Percentiles rank a stretch among this genome's conserved stretches.
Evolutionary conservation across 169 alveolate species (phyloP).

Genomic region (Babesia ovata): DNA sequence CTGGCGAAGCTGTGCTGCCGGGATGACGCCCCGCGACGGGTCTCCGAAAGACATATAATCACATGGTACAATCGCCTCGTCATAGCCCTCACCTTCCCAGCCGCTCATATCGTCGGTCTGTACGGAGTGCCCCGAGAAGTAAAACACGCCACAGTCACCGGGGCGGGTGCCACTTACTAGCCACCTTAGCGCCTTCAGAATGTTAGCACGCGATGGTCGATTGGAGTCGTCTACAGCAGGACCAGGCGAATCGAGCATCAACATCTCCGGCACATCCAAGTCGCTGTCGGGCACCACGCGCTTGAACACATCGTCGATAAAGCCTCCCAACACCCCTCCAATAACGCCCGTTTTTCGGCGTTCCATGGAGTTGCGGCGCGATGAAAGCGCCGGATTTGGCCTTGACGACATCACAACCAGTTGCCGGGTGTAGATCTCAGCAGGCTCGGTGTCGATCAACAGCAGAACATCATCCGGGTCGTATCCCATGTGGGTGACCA

Average conservation of each 20-base stretch:
- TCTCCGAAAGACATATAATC: constrained; percentile 78
- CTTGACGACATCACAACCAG: constrained; percentile 20
- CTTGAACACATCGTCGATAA: constrained; percentile 31
- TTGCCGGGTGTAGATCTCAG: constrained; percentile 72
- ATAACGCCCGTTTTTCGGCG: constrained; percentile 59
- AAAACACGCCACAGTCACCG: constrained; percentile 82
- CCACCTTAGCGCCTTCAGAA: constrained; percentile 85
- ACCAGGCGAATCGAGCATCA: constrained; percentile 69
- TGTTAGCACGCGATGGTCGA: constrained; percentile 81
- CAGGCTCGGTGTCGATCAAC: constrained; percentile 82
- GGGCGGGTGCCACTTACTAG: constrained; percentile 79
- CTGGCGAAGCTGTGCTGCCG: constrained; percentile 81
- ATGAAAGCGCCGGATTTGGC: neutral
- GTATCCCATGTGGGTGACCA: constrained; percentile 81
- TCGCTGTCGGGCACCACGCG: constrained; percentile 47
- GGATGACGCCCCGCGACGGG: constrained; percentile 75
- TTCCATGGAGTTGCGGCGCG: constrained; percentile 29
- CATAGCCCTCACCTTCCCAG: constrained; percentile 92
- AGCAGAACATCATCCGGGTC: constrained; percentile 80
- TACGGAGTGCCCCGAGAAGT: constrained; percentile 88
- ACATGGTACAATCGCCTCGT: constrained; percentile 88
- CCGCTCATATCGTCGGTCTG: constrained; percentile 89
- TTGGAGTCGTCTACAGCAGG: constrained; percentile 61
- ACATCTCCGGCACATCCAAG: constrained; percentile 70
- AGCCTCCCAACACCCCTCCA: constrained; percentile 50